Base-by-base conservation (phyloP, 2,329 filamentous ascomycete genomes). In the Colletotrichum navitas region DNA sequence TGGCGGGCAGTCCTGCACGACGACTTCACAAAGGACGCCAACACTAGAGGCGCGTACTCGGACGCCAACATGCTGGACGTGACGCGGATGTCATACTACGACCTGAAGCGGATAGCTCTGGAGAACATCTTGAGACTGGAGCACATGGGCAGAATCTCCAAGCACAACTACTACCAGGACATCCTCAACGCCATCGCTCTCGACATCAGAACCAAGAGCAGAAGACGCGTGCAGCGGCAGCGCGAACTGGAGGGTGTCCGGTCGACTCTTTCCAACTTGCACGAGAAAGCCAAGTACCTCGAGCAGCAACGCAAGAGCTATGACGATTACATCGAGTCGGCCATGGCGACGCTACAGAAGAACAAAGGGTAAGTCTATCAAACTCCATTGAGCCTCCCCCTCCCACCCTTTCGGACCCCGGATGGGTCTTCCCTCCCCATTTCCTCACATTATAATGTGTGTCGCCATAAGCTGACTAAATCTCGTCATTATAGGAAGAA, bases 321-420 rank as follows among this genome's bases (percentile, higher is more conserved):
- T 84, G 97, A 99, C 80, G 94, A 99, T 83, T 99, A 99, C 83
- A 97, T 99, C 78, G 97, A 99, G 84, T 95, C 97, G 81, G 95
- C 96, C 60, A 98, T 99, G 94, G 88, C 95, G 72, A 99, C 97
- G 5, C 86, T 99, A 70, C 96, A 98, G 81, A 97, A 93, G 83
- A 97, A 98, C 82, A 98, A 98, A 83, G 95, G 92, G 89, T 92
- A 87, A 80, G 88, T 81, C 59, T 62, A 65, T 61, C 10, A 6
- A 24, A 39, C 18, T 36, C 12, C 26, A 29, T 58, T 12, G n/a
- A 18, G 45, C 34, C n/a, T 14, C 62, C 21, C 29, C 6, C 12
- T 5, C 39, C 39, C 21, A 16, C 26, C 16, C 60, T 14, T 56
- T 36, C 51, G 34, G 34, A 52, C 55, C 60, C 59, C 70, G 49